Percentiles rank a stretch among this genome's conserved stretches.
Evolutionary conservation across 2,329 filamentous ascomycete species (phyloP).

Genomic region (Penicillium sp.): DNA sequence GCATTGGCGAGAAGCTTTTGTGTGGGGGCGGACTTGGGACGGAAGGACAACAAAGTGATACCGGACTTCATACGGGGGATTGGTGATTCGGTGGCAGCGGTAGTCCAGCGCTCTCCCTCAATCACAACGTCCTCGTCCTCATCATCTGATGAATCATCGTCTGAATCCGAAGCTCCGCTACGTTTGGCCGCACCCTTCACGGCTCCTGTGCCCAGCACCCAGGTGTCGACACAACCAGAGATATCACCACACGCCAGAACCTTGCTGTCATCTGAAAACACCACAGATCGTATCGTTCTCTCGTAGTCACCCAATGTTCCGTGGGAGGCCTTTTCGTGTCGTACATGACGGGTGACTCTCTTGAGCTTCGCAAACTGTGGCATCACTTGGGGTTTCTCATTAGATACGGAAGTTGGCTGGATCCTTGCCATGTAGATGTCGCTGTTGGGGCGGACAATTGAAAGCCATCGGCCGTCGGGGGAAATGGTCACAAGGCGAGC

Average conservation of each 20-base stretch:
- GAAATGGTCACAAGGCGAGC: slow-evolving; percentile 62
- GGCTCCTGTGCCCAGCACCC: slow-evolving; percentile 62
- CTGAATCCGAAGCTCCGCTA: slow-evolving; percentile 47
- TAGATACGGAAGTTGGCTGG: slow-evolving; percentile 37
- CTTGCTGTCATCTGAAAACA: slow-evolving; percentile 77
- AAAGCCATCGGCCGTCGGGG: slow-evolving; percentile 47
- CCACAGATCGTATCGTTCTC: slow-evolving; percentile 67
- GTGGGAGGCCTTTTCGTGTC: slow-evolving; percentile 52
- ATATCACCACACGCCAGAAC: slow-evolving; percentile 78
- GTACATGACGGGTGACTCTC: slow-evolving; percentile 33
- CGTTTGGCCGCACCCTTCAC: slow-evolving; percentile 34
- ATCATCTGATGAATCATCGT: slow-evolving; percentile 50
- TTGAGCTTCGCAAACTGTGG: slow-evolving; percentile 45
- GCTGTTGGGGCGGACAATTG: slow-evolving; percentile 58
- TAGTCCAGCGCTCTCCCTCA: slow-evolving; percentile 68
- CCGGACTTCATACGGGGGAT: slow-evolving; percentile 66
- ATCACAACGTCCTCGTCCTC: slow-evolving; percentile 48
- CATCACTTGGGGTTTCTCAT: slow-evolving; percentile 43
- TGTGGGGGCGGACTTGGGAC: slow-evolving; percentile 34
- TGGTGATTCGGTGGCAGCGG: slow-evolving; percentile 67
- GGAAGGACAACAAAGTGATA: slow-evolving; percentile 67
- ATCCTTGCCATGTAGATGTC: slow-evolving; percentile 56
- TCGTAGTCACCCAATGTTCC: slow-evolving; percentile 74
- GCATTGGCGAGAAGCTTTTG: slow-evolving; percentile 23
- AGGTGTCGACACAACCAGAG: slow-evolving; percentile 82